Evolutionary conservation across 306 rosid species (phyloP).

Genomic region (Prunus salicina): DNA sequence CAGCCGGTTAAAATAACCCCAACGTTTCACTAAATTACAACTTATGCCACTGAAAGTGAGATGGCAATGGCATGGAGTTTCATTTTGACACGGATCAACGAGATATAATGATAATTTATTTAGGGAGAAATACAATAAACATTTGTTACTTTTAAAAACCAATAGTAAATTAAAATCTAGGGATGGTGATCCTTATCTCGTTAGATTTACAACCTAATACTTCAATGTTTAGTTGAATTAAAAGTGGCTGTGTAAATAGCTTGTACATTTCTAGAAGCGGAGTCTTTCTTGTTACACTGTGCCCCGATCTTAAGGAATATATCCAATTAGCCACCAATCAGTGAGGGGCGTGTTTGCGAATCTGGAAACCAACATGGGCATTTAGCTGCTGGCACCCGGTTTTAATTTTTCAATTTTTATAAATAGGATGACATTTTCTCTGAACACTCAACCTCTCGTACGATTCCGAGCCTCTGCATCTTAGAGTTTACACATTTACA

Average conservation of each 20-base stretch:
- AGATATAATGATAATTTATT: neutral
- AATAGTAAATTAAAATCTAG: neutral
- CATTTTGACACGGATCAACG: conserved; percentile 20
- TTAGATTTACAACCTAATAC: neutral
- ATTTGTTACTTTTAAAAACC: neutral
- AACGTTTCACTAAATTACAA: neutral
- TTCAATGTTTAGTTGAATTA: no score
- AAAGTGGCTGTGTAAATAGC: no score
- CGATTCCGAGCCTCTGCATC: fast-evolving
- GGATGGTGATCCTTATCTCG: neutral
- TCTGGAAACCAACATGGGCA: no score
- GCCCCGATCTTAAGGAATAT: neutral
- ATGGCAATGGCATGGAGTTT: neutral
- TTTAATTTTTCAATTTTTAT: no score
- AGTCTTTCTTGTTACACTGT: no score
- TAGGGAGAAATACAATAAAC: neutral
- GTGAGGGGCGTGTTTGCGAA: neutral
- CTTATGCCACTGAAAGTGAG: conserved; percentile 9
- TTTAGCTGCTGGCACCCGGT: no score
- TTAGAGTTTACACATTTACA: no score
- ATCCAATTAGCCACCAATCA: neutral
- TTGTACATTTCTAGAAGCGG: no score
- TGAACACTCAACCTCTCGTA: no score
- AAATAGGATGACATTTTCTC: no score
- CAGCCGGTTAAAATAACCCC: neutral